phyloP scores from a whole-genome alignment of 352 stramenopile genomes.

The Peronospora tabacina region DNA sequence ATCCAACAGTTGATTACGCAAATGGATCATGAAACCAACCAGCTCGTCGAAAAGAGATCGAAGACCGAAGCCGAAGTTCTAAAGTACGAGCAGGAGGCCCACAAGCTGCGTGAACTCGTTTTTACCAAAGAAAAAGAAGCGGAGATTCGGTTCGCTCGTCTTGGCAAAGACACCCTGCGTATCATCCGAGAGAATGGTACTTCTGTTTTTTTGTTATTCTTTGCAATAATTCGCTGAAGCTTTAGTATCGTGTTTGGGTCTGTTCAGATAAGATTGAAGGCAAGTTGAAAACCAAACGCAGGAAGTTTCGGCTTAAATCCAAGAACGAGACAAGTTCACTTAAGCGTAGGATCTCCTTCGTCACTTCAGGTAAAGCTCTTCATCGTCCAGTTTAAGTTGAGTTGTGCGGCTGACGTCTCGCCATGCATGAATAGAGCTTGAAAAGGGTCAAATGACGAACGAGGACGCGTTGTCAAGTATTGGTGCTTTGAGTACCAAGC shows the following conservation, averaged over 20 bases:
- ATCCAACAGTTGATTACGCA: conserved; percentile 39
- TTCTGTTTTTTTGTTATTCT: not conserved
- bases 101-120: conserved; percentile 28
- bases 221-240: not conserved
- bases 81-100: conserved; percentile 17
- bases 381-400: not conserved
- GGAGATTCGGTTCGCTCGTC: conserved; percentile 21
- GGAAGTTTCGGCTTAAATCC: conserved; percentile 35
- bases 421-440: conserved; percentile 28
- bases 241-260: not conserved
- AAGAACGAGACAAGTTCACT: conserved; percentile 44
- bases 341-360: conserved; percentile 30
- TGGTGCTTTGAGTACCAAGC: conserved; percentile 18
- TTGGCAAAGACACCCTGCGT: conserved; percentile 28
- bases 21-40: conserved; percentile 26
- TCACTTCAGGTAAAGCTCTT: conserved; percentile 26
- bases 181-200: conserved; percentile 38
- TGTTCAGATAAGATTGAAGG: conserved; percentile 26
- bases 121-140: conserved; percentile 35
- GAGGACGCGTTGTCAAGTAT: conserved; percentile 37
- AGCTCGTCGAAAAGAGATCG: conserved; percentile 19
- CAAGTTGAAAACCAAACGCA: conserved; percentile 42
- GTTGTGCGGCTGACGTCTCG: conserved; percentile 2
- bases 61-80: conserved; percentile 28
- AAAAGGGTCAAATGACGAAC: conserved; percentile 42